Evolutionary conservation across 106 monocot genomes (phyloP).

Genomic region (Apostasia shenzhenica): DNA sequence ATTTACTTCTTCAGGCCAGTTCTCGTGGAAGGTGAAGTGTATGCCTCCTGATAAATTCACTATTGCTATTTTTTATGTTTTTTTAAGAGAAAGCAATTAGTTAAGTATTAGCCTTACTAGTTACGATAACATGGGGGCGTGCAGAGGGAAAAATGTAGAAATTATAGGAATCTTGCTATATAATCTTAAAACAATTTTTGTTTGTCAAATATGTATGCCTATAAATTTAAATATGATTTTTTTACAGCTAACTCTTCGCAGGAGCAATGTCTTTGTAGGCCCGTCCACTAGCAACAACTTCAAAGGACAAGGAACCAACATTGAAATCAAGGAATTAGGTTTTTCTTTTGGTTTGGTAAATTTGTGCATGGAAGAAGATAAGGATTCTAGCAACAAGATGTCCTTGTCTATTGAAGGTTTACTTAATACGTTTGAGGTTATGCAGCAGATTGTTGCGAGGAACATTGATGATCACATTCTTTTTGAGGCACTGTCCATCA

Average conservation of each 20-base stretch:
- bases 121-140: not conserved
- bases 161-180: not conserved
- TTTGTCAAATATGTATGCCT: constrained; percentile 26
- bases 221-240: constrained; percentile 66
- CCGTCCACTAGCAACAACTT: constrained; percentile 15
- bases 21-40: constrained; percentile 35
- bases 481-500: constrained; percentile 39
- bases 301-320: constrained; percentile 7
- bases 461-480: constrained; percentile 19
- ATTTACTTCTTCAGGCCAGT: constrained; percentile 15
- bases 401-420: constrained; percentile 27
- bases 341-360: constrained; percentile 14
- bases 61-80: not conserved
- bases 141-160: not conserved
- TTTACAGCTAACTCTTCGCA: constrained; percentile 60
- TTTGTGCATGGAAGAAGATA: constrained; percentile 6
- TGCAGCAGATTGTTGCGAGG: constrained; percentile 22
- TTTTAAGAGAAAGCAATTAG: not conserved
- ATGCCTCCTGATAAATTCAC: constrained; percentile 1
- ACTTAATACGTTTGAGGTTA: constrained; percentile 23
- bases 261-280: constrained; percentile 44
- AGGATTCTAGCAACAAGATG: constrained; percentile 2
- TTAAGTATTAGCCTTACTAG: not conserved
- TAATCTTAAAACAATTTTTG: not conserved
- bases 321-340: constrained; percentile 8